Evolutionary conservation across 805 yeast genomes (phyloP).

Genomic region (Candida michaelii): DNA sequence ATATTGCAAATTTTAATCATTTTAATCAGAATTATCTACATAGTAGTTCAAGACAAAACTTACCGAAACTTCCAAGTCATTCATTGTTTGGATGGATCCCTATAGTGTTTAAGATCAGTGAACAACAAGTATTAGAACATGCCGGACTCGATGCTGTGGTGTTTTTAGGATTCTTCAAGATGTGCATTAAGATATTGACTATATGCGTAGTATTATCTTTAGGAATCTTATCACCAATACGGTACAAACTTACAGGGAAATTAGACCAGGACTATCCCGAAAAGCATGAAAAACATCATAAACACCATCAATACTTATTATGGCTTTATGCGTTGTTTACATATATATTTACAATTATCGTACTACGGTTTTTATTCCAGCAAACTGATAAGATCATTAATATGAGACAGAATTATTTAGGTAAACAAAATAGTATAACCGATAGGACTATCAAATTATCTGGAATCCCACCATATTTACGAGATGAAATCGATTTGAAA

Average conservation of each 20-base stretch:
- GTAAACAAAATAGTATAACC: constrained; percentile 83
- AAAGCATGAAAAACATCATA: constrained; percentile 16
- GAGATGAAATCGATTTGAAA: constrained; percentile 68
- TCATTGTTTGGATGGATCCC: constrained; percentile 82
- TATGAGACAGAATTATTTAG: constrained; percentile 78
- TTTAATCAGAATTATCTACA: constrained; percentile 42
- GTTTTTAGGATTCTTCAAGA: constrained; percentile 84
- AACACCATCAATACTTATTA: constrained; percentile 50
- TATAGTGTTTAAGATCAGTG: constrained; percentile 61
- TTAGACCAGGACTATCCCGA: constrained; percentile 25
- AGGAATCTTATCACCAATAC: constrained; percentile 75
- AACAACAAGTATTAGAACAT: constrained; percentile 75
- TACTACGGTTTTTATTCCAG: constrained; percentile 57
- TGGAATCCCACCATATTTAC: constrained; percentile 82
- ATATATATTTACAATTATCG: constrained; percentile 73
- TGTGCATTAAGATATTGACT: constrained; percentile 71
- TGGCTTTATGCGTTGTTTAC: constrained; percentile 91
- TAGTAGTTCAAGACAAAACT: constrained; percentile 44
- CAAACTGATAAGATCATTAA: constrained; percentile 74
- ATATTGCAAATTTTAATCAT: constrained; percentile 72
- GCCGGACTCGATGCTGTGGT: constrained; percentile 96
- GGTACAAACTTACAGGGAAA: constrained; percentile 80
- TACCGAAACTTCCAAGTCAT: constrained; percentile 57
- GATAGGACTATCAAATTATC: constrained; percentile 86
- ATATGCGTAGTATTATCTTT: constrained; percentile 70